Base-by-base conservation (phyloP, 208 protist species). In the Crithidia fasciculata region DNA sequence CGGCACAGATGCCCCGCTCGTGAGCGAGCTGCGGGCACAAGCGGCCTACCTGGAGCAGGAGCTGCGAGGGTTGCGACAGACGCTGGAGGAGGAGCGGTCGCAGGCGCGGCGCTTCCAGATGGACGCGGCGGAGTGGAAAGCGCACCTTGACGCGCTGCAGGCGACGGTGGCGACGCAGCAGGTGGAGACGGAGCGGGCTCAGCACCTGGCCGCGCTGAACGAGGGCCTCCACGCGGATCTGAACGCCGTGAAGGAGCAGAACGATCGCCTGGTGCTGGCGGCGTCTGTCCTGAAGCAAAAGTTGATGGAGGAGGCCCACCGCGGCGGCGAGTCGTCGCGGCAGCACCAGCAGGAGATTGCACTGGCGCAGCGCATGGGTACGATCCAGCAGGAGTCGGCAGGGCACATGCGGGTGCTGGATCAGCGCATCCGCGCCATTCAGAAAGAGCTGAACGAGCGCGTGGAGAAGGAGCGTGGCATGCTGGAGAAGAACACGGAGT, bases 321-420 rank as follows among this genome's bases (percentile, higher is more conserved):
- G 79, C 36, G 84, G 77, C 69, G 87, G 87, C 18, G 82, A 92
- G 52, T 61, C 65, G 16, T 62, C 67, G 13, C 86, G 84, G 2
- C 80, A 86, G 69, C 80, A 88, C 41, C 88, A 93, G 62, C 86
- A 96, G 54, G 90, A 95, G 69, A 69, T 92, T 39, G 90, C 92
- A 10, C 67, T 96, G 55, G 88, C 89, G 56, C 92, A 95, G 69
- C 84, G 90, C 45, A 93, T 95, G 85, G 84, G 83, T 13, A 74
- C 80, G 39, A 88, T 96, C 15, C 92, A 96, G 64, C 73, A 86
- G 53, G 90, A 95, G 77, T 89, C 90, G 3, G 78, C 74, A 16
- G 83, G 83, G 15, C 79, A 90, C 44, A 84, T 95, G 66, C 85
- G 79, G 56, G 67, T 68, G 16, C 80, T 96, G 10, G 86, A 87